Evolutionary conservation across 306 rosid genomes (phyloP).

Genomic region (Prunus armeniaca): DNA sequence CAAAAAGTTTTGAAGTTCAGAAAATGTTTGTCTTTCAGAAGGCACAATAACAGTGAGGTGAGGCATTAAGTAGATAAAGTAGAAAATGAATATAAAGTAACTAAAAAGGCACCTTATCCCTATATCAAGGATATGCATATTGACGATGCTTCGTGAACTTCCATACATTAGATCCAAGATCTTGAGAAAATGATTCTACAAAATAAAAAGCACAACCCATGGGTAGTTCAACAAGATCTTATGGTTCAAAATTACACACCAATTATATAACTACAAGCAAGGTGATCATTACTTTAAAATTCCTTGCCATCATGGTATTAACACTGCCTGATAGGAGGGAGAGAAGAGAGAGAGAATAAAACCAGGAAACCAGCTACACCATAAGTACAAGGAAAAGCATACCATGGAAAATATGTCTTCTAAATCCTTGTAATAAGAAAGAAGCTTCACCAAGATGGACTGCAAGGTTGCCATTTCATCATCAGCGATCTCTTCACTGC

Average conservation of each 20-base stretch:
- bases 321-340: not conserved
- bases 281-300: not conserved
- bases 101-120: slow-evolving; percentile 58
- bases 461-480: slow-evolving; percentile 73
- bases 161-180: slow-evolving; percentile 71
- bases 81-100: slow-evolving; percentile 4
- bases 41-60: not conserved
- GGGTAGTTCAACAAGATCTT: not conserved
- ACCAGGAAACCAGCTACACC: not conserved
- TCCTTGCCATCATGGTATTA: not conserved
- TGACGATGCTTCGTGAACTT: slow-evolving; percentile 55
- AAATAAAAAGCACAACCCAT: slow-evolving; percentile 17
- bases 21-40: slow-evolving; percentile 7
- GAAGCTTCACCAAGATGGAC: slow-evolving; percentile 79
- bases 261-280: not conserved
- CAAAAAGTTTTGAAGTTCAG: slow-evolving; percentile 4
- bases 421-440: slow-evolving; percentile 53
- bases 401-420: slow-evolving; percentile 73
- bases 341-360: not conserved
- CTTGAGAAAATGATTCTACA: slow-evolving; percentile 75
- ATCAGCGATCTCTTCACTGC: slow-evolving; percentile 44
- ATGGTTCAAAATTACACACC: not conserved
- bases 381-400: slow-evolving; percentile 28
- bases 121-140: slow-evolving; percentile 72
- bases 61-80: slow-evolving; percentile 12